Evolutionary conservation across 345 rosid genomes (phyloP).

Genomic region (Melaleuca quinquenervia): DNA sequence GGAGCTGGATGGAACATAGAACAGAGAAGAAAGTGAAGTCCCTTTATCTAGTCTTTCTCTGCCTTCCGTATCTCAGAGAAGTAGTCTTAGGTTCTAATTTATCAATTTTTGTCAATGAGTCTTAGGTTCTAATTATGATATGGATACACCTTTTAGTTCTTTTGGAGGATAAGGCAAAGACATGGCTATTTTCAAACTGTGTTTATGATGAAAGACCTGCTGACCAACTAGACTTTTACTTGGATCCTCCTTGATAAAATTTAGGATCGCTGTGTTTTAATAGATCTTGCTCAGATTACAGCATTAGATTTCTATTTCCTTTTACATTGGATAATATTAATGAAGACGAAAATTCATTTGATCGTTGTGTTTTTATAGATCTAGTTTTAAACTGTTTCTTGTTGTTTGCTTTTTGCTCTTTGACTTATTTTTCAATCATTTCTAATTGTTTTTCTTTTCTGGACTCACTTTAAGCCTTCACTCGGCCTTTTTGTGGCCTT

Average conservation of each 20-base stretch:
- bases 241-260: neutral
- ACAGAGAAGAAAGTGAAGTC: neutral
- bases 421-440: neutral
- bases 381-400: neutral
- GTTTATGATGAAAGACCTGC: neutral
- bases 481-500: neutral
- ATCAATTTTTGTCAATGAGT: neutral
- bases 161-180: neutral
- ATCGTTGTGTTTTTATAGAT: no score
- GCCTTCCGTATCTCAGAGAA: neutral
- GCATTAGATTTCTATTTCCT: neutral
- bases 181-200: neutral
- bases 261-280: neutral
- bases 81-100: neutral
- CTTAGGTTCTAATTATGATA: neutral
- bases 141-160: neutral
- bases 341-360: neutral
- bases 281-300: neutral
- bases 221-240: neutral
- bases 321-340: neutral
- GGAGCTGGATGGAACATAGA: neutral
- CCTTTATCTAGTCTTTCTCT: neutral
- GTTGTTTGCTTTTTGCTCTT: neutral
- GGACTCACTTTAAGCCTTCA: neutral
- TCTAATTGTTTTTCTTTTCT: neutral